Base-by-base conservation (phyloP, 2,329 filamentous ascomycete species). In the Claviceps paspali region DNA sequence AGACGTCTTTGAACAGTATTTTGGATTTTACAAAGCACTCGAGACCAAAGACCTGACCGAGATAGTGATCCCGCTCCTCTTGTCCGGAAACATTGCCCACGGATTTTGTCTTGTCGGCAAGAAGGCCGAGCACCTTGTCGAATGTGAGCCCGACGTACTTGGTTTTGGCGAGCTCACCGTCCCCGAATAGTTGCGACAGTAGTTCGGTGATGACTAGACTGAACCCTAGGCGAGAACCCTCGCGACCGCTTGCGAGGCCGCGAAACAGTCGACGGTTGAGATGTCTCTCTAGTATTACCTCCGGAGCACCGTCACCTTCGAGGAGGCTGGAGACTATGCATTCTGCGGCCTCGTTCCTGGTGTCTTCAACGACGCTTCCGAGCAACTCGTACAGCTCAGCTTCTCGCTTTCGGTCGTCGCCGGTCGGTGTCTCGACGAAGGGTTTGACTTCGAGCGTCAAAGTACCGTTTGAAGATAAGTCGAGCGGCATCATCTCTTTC, bases 191-290 rank as follows among this genome's bases (percentile, higher is more conserved):
- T 50, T 88, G 75, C 4, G 73, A 68, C 31, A 94, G 55, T 7
- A 92, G 63, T 57, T 95, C 87, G 0, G 86, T 81, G 46, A 96
- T 63, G 0, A 88, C 88, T 38, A 95, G 68, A 38, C 85, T 93
- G 55, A 93, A 95, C 3, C 91, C 91, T 35, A 91, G 63, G 19
- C 91, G 73, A 14, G 88, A 85, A 10, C 83, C 84, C 61, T 94
- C 94, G 40, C 85, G 78, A 38, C 85, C 80, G 54, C 86, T 95
- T 43, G 87, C 86, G 14, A 96, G 74, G 29, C 91, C 91, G 38
- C 83, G 76, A 55, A 95, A 84, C 27, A 98, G 65, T 19, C 81
- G 70, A 52, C 73, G 72, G 44, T 75, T 70, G 22, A 79, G 59
- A 47, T 79, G 75, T 41, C 72, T 62, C 46, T 66, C 55, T 11